These are phyloP conservation scores for Cryptococcus sp. DNA, from an alignment of 1,284 basidiomycete species.

Conservation along the genomic window DNA sequence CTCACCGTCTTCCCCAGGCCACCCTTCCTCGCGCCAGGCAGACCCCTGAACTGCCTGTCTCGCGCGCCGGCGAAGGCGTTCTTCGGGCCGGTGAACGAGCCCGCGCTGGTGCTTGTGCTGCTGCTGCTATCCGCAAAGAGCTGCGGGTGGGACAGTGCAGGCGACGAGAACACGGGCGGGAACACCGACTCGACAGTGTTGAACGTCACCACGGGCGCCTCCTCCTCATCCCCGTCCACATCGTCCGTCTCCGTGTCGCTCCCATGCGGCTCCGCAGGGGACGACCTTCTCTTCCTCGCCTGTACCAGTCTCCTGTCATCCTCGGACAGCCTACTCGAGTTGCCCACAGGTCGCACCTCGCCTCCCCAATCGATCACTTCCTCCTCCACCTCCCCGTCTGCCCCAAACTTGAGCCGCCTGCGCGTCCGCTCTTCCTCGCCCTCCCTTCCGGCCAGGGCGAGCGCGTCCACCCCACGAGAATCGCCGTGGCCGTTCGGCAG, in stretches of 20 bases:
- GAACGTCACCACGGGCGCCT: conserved; percentile 1
- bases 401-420: conserved; percentile 14
- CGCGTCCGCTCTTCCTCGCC: conserved; percentile 2
- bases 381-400: conserved; percentile 22
- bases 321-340: not conserved
- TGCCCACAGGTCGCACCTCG: conserved; percentile 5
- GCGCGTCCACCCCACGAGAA: not conserved
- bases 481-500: too few species aligned
- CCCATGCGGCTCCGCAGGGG: conserved; percentile 13
- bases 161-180: conserved; percentile 38
- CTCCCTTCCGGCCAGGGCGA: conserved; percentile 8
- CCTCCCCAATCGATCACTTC: conserved; percentile 12
- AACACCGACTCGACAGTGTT: conserved; percentile 28
- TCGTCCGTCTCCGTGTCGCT: conserved; percentile 20
- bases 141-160: conserved; percentile 33
- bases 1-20: conserved; percentile 35
- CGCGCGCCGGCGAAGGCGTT: conserved; percentile 9
- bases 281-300: conserved; percentile 11
- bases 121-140: conserved; percentile 17
- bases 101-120: conserved; percentile 7
- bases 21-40: conserved; percentile 20
- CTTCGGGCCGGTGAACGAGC: conserved; percentile 9
- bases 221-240: conserved; percentile 17
- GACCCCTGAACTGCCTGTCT: conserved; percentile 16
- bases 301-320: conserved; percentile 2